phyloP scores from a whole-genome alignment of 2,329 filamentous ascomycete genomes.

The Trichoderma oligosporum region DNA sequence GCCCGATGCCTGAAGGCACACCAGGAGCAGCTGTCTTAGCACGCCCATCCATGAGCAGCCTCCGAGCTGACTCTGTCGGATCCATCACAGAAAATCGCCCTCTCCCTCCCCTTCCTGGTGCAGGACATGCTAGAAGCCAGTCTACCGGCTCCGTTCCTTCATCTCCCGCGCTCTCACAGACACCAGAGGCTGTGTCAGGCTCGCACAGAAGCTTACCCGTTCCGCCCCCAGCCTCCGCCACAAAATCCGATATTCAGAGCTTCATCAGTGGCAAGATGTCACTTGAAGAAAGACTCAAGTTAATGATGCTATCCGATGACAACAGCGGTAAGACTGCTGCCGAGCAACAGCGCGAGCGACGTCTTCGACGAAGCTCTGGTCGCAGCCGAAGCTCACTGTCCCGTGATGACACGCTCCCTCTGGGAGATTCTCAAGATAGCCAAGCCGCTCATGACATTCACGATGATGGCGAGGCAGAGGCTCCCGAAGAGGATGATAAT shows the following conservation, averaged over 20 bases:
- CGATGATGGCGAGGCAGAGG: conserved; percentile 57
- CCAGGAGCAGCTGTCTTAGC: conserved; percentile 41
- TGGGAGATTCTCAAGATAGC: not conserved
- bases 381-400: conserved; percentile 29
- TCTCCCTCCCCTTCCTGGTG: conserved; percentile 77
- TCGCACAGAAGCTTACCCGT: conserved; percentile 67
- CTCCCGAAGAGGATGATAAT: conserved; percentile 47
- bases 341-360: conserved; percentile 64
- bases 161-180: conserved; percentile 62
- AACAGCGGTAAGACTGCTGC: conserved; percentile 54
- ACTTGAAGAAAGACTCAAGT: conserved; percentile 76
- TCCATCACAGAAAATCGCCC: conserved; percentile 81
- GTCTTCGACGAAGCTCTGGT: conserved; percentile 59
- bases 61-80: conserved; percentile 67
- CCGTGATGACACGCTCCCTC: conserved; percentile 10
- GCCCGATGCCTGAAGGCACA: conserved; percentile 59
- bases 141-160: conserved; percentile 49
- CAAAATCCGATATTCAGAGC: conserved; percentile 73
- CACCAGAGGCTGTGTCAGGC: conserved; percentile 66
- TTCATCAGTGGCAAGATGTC: conserved; percentile 75
- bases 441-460: conserved; percentile 43
- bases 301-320: conserved; percentile 82
- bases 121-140: conserved; percentile 39
- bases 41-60: conserved; percentile 48
- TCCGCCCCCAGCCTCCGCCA: conserved; percentile 63